Evolutionary conservation across 2,329 filamentous ascomycete genomes (phyloP), one percentile per base, ranked within the genome.

Genomic region (Diplodia corticola): DNA sequence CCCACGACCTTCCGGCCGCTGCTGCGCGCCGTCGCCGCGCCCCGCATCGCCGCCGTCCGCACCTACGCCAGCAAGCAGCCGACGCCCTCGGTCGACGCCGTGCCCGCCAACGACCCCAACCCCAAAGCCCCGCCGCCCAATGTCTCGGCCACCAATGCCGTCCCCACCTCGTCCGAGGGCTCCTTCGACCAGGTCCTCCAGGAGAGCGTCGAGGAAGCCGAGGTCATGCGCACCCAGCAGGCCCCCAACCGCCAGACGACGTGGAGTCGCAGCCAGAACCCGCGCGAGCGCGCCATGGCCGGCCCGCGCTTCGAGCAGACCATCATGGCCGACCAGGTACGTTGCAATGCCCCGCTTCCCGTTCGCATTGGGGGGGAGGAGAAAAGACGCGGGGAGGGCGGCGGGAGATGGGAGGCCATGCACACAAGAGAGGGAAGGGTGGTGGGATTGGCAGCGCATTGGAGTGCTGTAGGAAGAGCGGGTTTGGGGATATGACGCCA

Each of bases 261-360:
- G 68, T 99, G 95, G 95, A 92, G 92, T 68, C 82, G 87, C 75
- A 96, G 88, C 81, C 95, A 99, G 85, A 87, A 88, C 79, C 88
- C 92, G 46, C 86, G 94, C 73, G 85, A 87, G 64, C 80, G 88
- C 79, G 95, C 93, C 63, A 99, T 99, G 94, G 88, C 88, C 49
- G 95, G 95, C 49, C 95, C 95, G 70, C 85, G 94, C 72, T 99
- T 99, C 75, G 95, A 99, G 84, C 94, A 98, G 87, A 98, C 92
- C 37, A 92, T 96, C 75, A 94, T 98, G 81, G 88, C 89, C 73
- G 82, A 90, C 71, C 95, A 99, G 91, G 94, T 97, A 83, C n/a
- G 66, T 55, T 22, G 28, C 20, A 20, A 22, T 37, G 46, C n/a
- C 35, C 35, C 15, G 15, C 55, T 17, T n/a, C 40, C 49, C 30